Conservation (phyloP, 352 stramenopile genomes). For the Thalassiosira allenii region DNA sequence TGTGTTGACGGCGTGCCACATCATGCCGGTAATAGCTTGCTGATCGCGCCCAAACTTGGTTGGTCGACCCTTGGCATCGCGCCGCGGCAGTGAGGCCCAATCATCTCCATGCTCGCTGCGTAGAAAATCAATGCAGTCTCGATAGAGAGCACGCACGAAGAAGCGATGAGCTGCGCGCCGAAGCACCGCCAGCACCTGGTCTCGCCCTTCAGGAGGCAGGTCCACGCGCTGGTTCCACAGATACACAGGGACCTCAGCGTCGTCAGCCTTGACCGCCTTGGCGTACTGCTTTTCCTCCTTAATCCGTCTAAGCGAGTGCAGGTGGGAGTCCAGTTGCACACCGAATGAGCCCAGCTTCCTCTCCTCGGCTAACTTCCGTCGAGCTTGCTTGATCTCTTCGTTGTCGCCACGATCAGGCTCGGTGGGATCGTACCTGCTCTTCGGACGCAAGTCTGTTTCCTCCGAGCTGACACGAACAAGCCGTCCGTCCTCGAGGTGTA, state of each 20-base stretch:
- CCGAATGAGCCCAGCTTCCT: background rate
- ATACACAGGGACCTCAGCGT: background rate
- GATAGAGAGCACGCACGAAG: background rate
- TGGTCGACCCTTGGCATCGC: background rate
- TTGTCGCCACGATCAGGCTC: no score
- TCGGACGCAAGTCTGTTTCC: no score
- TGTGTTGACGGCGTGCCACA: conserved; percentile 13
- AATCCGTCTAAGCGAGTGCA: background rate
- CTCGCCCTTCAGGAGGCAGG: background rate
- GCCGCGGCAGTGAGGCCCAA: background rate
- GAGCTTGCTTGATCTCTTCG: no score
- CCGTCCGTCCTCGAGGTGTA: no score
- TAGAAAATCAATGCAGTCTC: background rate
- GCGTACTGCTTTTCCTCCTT: background rate
- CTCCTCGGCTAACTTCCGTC: no score
- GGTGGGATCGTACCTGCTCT: no score
- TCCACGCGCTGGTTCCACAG: conserved; percentile 14
- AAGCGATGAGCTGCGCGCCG: no score
- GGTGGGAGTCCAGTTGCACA: background rate
- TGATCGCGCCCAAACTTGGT: conserved; percentile 4
- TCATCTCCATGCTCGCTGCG: background rate
- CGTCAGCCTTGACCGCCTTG: conserved; percentile 25
- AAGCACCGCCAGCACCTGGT: background rate
- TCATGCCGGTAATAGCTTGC: conserved; percentile 3
- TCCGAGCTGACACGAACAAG: no score